These are phyloP conservation scores for Cyclospora cayetanensis DNA, from an alignment of 169 alveolate species.

Conservation along the genomic window DNA sequence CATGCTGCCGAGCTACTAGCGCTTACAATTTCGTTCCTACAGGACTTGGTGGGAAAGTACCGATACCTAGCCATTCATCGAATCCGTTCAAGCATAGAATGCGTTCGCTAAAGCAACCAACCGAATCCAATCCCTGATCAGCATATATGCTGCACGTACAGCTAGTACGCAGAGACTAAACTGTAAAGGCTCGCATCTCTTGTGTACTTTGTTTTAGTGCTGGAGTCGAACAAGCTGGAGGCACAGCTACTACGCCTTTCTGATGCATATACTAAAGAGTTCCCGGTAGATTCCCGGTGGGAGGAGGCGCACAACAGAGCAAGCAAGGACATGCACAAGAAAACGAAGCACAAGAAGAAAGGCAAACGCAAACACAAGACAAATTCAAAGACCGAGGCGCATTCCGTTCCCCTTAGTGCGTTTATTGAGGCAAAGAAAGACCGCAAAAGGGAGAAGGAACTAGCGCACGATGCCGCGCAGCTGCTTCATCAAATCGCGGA, in stretches of 20 bases:
- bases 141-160: too few species aligned
- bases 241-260: not conserved
- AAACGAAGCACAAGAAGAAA: not conserved
- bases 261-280: not conserved
- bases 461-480: not conserved
- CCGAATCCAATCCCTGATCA: too few species aligned
- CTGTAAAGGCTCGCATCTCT: not conserved
- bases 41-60: too few species aligned
- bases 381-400: not conserved
- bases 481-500: slow-evolving; percentile 21
- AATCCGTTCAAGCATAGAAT: too few species aligned
- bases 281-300: not conserved
- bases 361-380: not conserved
- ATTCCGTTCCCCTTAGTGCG: too few species aligned
- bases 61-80: too few species aligned
- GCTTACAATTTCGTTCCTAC: too few species aligned
- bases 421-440: not conserved
- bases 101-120: too few species aligned
- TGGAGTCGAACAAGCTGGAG: slow-evolving; percentile 1
- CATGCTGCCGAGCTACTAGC: too few species aligned
- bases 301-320: too few species aligned
- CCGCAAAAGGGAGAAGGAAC: not conserved
- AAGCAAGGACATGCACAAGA: too few species aligned
- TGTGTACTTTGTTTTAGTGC: not conserved
- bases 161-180: too few species aligned